These are phyloP conservation scores for Cercospora janseana DNA, from an alignment of 2,329 filamentous ascomycete genomes.

Conservation along the genomic window DNA sequence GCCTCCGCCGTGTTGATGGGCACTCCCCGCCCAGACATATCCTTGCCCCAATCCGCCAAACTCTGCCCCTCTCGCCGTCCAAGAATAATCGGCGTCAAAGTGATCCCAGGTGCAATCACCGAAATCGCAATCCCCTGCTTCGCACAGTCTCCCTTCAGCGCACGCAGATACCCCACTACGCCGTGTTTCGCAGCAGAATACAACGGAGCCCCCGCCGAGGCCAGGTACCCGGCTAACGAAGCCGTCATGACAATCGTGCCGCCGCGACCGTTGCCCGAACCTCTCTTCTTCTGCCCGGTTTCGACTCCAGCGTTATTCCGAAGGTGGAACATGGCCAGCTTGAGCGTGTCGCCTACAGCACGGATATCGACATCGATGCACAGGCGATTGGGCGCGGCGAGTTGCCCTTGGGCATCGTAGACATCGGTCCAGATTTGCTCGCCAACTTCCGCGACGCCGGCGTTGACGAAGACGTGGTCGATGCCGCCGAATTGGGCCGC, in stretches of 20 bases:
- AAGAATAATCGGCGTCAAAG: constrained; percentile 47
- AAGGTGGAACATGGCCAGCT: constrained; percentile 50
- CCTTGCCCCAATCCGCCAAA: constrained; percentile 43
- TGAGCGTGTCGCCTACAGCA: constrained; percentile 48
- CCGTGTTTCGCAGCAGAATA: constrained; percentile 54
- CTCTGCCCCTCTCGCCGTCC: constrained; percentile 37
- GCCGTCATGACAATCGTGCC: constrained; percentile 51
- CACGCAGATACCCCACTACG: constrained; percentile 51
- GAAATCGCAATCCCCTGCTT: constrained; percentile 48
- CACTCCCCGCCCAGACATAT: constrained; percentile 47
- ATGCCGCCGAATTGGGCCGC: constrained; percentile 45
- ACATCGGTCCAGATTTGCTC: constrained; percentile 53
- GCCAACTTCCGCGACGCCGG: constrained; percentile 49
- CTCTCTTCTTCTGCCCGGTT: constrained; percentile 17
- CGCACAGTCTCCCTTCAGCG: constrained; percentile 50
- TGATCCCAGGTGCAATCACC: constrained; percentile 51
- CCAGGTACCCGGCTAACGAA: constrained; percentile 51
- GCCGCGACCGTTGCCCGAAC: constrained; percentile 37
- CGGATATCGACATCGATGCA: constrained; percentile 49
- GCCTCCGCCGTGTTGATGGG: constrained; percentile 49
- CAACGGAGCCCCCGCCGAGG: constrained; percentile 48
- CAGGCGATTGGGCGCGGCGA: constrained; percentile 49
- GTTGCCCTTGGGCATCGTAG: constrained; percentile 41
- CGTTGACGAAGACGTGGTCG: constrained; percentile 51
- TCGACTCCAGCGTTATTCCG: constrained; percentile 32